Evolutionary conservation across 768 basidiomycete species (phyloP), one percentile per base, ranked within the genome.

Genomic region (Kwoniella bestiolae): DNA sequence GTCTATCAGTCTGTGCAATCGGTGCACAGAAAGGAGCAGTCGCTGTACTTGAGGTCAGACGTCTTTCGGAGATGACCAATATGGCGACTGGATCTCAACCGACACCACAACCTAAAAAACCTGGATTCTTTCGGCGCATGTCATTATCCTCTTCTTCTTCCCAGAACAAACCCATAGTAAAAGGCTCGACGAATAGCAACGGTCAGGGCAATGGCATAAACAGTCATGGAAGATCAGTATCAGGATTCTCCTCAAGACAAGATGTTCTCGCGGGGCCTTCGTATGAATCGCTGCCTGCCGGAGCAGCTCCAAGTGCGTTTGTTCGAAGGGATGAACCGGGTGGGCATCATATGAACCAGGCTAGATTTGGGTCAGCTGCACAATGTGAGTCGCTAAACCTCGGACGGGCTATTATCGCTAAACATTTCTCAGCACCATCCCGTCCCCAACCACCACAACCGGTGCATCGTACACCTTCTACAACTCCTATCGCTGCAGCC

Each of bases 91-190:
- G 29, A 9, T 25, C 61, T 5, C 49, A 46, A 18, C 23, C n/a
- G n/a, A n/a, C n/a, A n/a, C n/a, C 35, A 18, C 64, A 45, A 3
- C 56, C 66, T 6, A 68, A 68, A 46, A 68, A 68, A 49, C 60
- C 66, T 32, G 60, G 61, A 16, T 68, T 68, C 56, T 68, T 68
- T 25, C 66, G 66, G 7, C 49, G 55, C 18, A 47, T 62, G 18
- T 68, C 66, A 6, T 11, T 68, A 11, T 68, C 66, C n/a, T 35
- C 56, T 16, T 68, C 66, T 12, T 35, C 56, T 16, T 56, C 59
- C 1, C 66, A 68, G 45, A 38, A 45, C 18, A 62, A 68, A 31
- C 35, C 66, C 28, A 28, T 41, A 29, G 46, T 50, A 7, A 32
- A 29, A n/a, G 26, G 38, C 3, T 47, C 51, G 14, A 46, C 34